Percentiles rank a stretch among this genome's conserved stretches.
phyloP scores from a whole-genome alignment of 352 stramenopile genomes.

The Pythium rhizo-oryzae region DNA sequence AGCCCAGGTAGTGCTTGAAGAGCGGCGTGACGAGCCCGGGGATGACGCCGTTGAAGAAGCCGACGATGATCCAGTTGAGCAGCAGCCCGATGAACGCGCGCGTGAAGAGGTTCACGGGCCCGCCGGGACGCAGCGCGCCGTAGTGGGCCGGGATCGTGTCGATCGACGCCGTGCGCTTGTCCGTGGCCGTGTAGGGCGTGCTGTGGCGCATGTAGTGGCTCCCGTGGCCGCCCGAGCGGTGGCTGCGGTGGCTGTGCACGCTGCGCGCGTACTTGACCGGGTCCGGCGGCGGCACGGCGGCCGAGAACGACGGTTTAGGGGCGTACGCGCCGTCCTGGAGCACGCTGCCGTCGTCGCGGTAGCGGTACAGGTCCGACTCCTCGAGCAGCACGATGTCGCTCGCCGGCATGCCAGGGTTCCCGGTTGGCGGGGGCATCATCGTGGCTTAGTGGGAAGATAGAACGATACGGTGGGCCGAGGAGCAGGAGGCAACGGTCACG shows the following conservation, averaged over 20 bases:
- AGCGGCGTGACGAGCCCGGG: conserved; percentile 28
- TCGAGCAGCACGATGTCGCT: neutral
- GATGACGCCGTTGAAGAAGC: conserved; percentile 35
- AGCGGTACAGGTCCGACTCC: too few relatives aligned
- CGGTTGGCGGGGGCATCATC: too few relatives aligned
- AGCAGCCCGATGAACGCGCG: conserved; percentile 27
- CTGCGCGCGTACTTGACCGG: conserved; percentile 16
- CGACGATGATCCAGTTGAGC: conserved; percentile 36
- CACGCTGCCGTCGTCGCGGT: too few relatives aligned
- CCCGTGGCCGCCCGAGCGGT: neutral
- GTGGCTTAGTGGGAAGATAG: too few relatives aligned
- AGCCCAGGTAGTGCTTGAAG: conserved; percentile 30
- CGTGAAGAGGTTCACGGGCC: conserved; percentile 23
- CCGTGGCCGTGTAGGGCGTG: neutral
- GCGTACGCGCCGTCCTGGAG: neutral
- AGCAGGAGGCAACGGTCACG: too few relatives aligned
- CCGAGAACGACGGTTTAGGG: neutral
- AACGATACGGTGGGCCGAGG: too few relatives aligned
- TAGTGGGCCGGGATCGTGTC: conserved; percentile 22
- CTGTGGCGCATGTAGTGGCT: conserved; percentile 8
- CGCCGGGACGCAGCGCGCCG: conserved; percentile 26
- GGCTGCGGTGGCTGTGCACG: conserved; percentile 7
- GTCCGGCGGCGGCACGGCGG: conserved; percentile 3
- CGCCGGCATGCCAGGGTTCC: too few relatives aligned
- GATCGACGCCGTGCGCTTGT: conserved; percentile 18